A percentile compares a stretch with the other conserved stretches of the same genome.
These are phyloP conservation scores for Croton laevigatus DNA, from an alignment of 441 rosid species.

Conservation along the genomic window DNA sequence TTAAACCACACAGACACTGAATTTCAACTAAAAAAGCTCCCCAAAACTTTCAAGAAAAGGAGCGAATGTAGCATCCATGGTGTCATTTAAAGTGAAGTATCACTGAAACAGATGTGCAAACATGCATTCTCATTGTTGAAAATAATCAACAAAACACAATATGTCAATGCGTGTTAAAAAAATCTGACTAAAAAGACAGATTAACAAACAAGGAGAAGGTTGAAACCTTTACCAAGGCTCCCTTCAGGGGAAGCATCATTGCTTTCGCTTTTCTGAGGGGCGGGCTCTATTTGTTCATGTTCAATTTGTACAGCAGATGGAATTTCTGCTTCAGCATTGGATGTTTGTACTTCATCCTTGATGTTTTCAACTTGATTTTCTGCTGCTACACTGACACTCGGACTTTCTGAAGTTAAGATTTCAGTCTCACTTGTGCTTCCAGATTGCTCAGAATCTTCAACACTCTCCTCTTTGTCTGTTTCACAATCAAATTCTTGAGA, in stretches of 20 bases:
- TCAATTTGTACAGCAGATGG: constrained; percentile 24
- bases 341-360: constrained; percentile 35
- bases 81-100: neutral
- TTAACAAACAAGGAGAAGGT: too few species aligned
- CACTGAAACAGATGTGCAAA: neutral
- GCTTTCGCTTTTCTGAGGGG: neutral
- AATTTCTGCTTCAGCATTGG: constrained; percentile 36
- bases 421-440: constrained; percentile 30
- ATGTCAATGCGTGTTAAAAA: neutral
- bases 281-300: constrained; percentile 32
- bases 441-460: constrained; percentile 35
- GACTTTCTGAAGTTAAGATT: constrained; percentile 35
- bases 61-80: neutral
- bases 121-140: neutral
- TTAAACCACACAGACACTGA: neutral
- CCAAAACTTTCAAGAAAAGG: neutral
- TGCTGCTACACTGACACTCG: constrained; percentile 35
- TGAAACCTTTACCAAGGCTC: too few species aligned
- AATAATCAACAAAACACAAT: neutral
- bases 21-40: neutral
- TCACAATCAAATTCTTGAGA: constrained; percentile 8
- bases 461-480: constrained; percentile 34
- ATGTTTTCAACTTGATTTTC: constrained; percentile 35
- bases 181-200: too few species aligned
- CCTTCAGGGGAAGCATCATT: too few species aligned